These are phyloP conservation scores for Podochytrium sp. DNA, from an alignment of 192 early-diverging fungal species.

Conservation along the genomic window DNA sequence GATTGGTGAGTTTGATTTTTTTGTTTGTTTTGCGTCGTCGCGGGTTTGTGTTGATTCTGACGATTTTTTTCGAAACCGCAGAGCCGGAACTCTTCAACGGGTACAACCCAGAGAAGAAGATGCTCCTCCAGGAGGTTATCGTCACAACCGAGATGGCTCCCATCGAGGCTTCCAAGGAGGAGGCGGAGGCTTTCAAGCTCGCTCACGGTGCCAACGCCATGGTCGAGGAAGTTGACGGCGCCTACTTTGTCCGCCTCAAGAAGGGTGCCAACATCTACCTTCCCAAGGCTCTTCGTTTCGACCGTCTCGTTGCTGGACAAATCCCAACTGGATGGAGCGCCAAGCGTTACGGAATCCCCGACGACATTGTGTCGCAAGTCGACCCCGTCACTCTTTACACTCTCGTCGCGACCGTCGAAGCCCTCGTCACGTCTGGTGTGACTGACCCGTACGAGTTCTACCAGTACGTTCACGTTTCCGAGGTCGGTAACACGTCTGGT, in stretches of 20 bases:
- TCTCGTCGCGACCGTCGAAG: slow-evolving; percentile 90
- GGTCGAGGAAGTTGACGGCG: slow-evolving; percentile 69
- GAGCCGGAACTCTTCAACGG: slow-evolving; percentile 84
- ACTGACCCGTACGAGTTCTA: slow-evolving; percentile 98
- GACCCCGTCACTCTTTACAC: slow-evolving; percentile 90
- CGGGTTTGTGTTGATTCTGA: slow-evolving; percentile 14
- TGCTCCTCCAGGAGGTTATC: slow-evolving; percentile 87
- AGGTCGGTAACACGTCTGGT: slow-evolving; percentile 89
- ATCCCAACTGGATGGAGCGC: slow-evolving; percentile 96
- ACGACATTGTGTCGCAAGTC: slow-evolving; percentile 88
- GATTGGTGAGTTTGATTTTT: slow-evolving; percentile 48
- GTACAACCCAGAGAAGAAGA: slow-evolving; percentile 85
- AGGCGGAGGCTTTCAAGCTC: slow-evolving; percentile 81
- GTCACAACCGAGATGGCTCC: slow-evolving; percentile 85
- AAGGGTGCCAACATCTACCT: slow-evolving; percentile 89
- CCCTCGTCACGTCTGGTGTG: slow-evolving; percentile 86
- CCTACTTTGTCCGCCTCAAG: slow-evolving; percentile 78
- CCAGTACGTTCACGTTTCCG: slow-evolving; percentile 92
- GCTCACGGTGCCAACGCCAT: slow-evolving; percentile 81
- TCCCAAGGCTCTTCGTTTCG: slow-evolving; percentile 91
- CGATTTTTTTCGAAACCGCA: background rate
- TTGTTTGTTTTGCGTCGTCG: background rate
- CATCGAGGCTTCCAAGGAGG: slow-evolving; percentile 85
- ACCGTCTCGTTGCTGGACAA: slow-evolving; percentile 88
- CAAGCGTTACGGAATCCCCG: slow-evolving; percentile 88